Conservation (phyloP, 805 yeast species). For the Hanseniaspora osmophila region DNA sequence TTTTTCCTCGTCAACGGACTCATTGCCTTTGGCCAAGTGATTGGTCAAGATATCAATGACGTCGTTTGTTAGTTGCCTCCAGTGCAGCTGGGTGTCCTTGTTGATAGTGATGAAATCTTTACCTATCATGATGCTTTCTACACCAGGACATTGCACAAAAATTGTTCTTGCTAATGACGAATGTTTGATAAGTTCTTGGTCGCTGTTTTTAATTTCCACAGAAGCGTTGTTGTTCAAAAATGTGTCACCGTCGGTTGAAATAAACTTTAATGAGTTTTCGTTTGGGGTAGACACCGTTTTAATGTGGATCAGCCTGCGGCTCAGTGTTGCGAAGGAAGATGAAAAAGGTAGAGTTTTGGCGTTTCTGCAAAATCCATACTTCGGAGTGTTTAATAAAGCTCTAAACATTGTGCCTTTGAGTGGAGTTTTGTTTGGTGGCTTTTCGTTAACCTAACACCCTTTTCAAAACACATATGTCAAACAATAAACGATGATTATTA, state of each 20-base stretch:
- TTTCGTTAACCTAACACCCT: too few relatives aligned
- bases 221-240: conserved; percentile 21
- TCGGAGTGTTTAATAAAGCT: too few relatives aligned
- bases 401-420: too few relatives aligned
- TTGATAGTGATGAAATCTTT: conserved; percentile 56
- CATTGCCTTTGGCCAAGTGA: conserved; percentile 16
- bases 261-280: conserved; percentile 59
- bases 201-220: conserved; percentile 22
- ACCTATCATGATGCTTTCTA: conserved; percentile 61
- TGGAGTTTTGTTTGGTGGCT: too few relatives aligned
- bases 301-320: conserved; percentile 11
- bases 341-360: neutral
- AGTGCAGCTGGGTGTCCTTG: conserved; percentile 48
- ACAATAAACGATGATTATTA: too few relatives aligned
- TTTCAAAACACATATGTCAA: too few relatives aligned
- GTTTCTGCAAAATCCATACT: too few relatives aligned
- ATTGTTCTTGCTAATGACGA: conserved; percentile 53
- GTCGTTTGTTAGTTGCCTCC: conserved; percentile 62
- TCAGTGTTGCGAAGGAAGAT: neutral
- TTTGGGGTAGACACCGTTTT: conserved; percentile 55
- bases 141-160: conserved; percentile 35
- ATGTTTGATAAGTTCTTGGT: conserved; percentile 21
- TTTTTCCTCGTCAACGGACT: neutral
- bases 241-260: conserved; percentile 25
- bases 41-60: conserved; percentile 27